A percentile compares a stretch with the other conserved stretches of the same genome.
Evolutionary conservation across 352 stramenopile species (phyloP).

Genomic region (Elongisporangium prolatum): DNA sequence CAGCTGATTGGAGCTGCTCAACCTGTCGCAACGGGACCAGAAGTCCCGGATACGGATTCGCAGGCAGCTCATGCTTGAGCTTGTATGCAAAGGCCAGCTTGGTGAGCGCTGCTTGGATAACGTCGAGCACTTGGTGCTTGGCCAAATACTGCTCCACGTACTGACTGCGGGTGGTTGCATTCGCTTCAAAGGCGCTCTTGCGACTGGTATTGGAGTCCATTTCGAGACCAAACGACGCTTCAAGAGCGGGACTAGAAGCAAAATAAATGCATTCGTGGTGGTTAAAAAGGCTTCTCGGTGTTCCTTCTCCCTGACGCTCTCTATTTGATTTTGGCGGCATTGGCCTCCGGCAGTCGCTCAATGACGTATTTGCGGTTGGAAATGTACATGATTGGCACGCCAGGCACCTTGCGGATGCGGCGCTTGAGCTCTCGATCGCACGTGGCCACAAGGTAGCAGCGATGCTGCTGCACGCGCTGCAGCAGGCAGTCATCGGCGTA

Average conservation of each 20-base stretch:
- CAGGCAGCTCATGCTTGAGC: conserved; percentile 19
- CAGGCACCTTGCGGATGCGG: conserved; percentile 98
- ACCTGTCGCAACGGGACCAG: conserved; percentile 25
- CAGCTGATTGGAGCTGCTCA: conserved; percentile 5
- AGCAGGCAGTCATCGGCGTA: conserved; percentile 99
- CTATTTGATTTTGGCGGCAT: conserved; percentile 87
- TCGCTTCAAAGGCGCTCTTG: conserved; percentile 10
- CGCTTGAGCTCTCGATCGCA: conserved; percentile 99
- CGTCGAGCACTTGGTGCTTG: conserved; percentile 28
- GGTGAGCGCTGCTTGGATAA: conserved; percentile 25
- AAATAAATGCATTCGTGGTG: not conserved
- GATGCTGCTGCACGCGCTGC: conserved; percentile 89
- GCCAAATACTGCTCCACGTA: conserved; percentile 42
- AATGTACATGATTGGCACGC: conserved; percentile 99
- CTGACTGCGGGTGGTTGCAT: conserved; percentile 19
- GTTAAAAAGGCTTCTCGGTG: not conserved
- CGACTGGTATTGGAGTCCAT: not conserved
- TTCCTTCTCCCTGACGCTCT: not conserved
- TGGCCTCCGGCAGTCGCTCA: conserved; percentile 98
- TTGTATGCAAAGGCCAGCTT: conserved; percentile 23
- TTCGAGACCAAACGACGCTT: not conserved
- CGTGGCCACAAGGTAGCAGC: conserved; percentile 99
- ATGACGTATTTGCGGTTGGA: conserved; percentile 99
- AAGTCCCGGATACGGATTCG: conserved; percentile 31
- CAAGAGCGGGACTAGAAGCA: not conserved